These are phyloP conservation scores for Aspergillus sp. DNA, from an alignment of 2,329 filamentous ascomycete genomes.

Conservation along the genomic window DNA sequence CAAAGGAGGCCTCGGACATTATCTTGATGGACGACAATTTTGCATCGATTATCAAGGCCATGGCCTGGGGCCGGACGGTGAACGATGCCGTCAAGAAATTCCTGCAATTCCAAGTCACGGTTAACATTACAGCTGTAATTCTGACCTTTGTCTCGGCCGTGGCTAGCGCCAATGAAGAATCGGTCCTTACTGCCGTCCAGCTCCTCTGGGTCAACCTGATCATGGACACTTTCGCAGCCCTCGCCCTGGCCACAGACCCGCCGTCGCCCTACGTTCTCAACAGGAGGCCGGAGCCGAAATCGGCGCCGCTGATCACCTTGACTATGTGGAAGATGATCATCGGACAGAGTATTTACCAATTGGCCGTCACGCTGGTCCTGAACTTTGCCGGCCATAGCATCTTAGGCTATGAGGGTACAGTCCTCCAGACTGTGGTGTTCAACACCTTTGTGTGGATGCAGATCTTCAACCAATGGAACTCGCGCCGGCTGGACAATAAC, in stretches of 20 bases:
- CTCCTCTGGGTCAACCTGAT: slow-evolving; percentile 69
- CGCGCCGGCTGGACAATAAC: slow-evolving; percentile 43
- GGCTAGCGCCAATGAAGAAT: slow-evolving; percentile 52
- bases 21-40: slow-evolving; percentile 89
- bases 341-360: slow-evolving; percentile 42
- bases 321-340: slow-evolving; percentile 50
- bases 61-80: slow-evolving; percentile 76
- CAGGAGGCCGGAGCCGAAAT: slow-evolving; percentile 49
- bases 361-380: slow-evolving; percentile 40
- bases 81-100: slow-evolving; percentile 77
- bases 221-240: slow-evolving; percentile 67
- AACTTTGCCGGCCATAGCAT: slow-evolving; percentile 47
- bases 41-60: slow-evolving; percentile 77
- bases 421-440: slow-evolving; percentile 40
- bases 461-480: slow-evolving; percentile 52
- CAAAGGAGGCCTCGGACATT: slow-evolving; percentile 80
- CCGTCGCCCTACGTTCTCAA: slow-evolving; percentile 58
- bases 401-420: slow-evolving; percentile 18
- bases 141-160: slow-evolving; percentile 65
- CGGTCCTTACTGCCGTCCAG: slow-evolving; percentile 64
- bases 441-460: slow-evolving; percentile 49
- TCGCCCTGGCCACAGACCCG: slow-evolving; percentile 63
- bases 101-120: slow-evolving; percentile 53
- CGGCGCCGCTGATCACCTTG: slow-evolving; percentile 43
- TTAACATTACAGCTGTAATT: slow-evolving; percentile 66